phyloP scores from a whole-genome alignment of 768 basidiomycete genomes.

The Calocybe cyanea region DNA sequence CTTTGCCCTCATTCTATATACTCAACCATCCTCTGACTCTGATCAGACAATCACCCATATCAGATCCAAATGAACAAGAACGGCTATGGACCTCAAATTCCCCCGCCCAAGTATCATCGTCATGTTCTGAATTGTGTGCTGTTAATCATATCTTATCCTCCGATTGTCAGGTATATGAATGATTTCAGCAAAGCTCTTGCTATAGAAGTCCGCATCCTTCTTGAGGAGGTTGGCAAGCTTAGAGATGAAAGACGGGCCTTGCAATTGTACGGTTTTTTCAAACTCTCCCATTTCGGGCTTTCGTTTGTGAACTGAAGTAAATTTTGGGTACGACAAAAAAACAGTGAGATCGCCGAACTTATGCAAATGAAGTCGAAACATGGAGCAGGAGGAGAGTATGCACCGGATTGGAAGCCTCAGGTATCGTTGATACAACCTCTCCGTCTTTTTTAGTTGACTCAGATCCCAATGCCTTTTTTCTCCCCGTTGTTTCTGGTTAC shows the following conservation, averaged over 20 bases:
- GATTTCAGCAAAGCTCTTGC: slow-evolving; percentile 85
- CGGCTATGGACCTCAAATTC: slow-evolving; percentile 18
- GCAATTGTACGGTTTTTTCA: slow-evolving; percentile 80
- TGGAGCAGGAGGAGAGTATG: slow-evolving; percentile 74
- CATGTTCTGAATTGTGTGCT: neutral
- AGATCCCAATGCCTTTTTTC: neutral
- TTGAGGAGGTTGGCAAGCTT: slow-evolving; percentile 77
- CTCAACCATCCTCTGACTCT: too few relatives aligned
- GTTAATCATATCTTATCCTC: neutral
- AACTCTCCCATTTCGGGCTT: neutral
- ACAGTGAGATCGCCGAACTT: slow-evolving; percentile 79
- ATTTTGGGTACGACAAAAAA: neutral
- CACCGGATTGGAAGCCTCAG: slow-evolving; percentile 68
- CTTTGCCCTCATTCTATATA: too few relatives aligned
- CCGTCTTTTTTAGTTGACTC: slow-evolving; percentile 6
- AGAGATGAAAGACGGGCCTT: slow-evolving; percentile 71
- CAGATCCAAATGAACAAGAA: slow-evolving; percentile 14
- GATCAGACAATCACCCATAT: too few relatives aligned
- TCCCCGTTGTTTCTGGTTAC: too few relatives aligned
- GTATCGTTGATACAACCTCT: slow-evolving; percentile 31
- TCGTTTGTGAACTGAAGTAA: too few relatives aligned
- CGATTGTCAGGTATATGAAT: slow-evolving; percentile 53
- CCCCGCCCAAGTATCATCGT: slow-evolving; percentile 3
- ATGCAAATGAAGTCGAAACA: slow-evolving; percentile 83
- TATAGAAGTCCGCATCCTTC: slow-evolving; percentile 71